Evolutionary conservation across 2,329 filamentous ascomycete species (phyloP), one percentile per base, ranked within the genome.

Genomic region (Juglanconis sp.): DNA sequence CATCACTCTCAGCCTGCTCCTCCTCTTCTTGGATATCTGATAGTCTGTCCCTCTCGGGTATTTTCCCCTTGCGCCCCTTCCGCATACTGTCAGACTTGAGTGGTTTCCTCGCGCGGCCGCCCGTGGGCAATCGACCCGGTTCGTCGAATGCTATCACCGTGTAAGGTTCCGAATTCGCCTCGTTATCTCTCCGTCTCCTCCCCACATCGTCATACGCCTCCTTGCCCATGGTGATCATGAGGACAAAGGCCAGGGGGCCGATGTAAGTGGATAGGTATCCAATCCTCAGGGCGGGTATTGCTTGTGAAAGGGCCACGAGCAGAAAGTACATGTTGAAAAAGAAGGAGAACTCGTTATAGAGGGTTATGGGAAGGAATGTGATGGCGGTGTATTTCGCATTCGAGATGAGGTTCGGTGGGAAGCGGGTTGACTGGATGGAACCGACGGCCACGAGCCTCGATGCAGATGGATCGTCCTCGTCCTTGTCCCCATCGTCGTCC

Each of bases 261-360:
- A 98, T 87, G 69, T 99, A 99, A 1, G 95, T 98, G 35, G 91
- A 91, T 63, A 99, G 83, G 73, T 97, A 98, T 59, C 95, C 95
- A 66, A 99, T 97, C 57, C 92, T 87, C 57, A 99, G 77, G 30
- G 90, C 85, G 4, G 92, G 93, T 69, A 99, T 93, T 48, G 92
- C 88, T 76, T 99, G 95, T 42, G 94, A 98, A 53, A 98, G 76
- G 6, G 95, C 96, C 53, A 99, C 95, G 32, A 98, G 86, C 59
- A 99, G 81, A 73, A 99, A 99, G 73, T 99, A 99, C 81, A 98
- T 91, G 82, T 99, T 99, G 82, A 99, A 96, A 77, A 99, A 99
- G 79, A 98, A 99, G 62, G 94, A 97, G 73, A 99, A 99, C 72
- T 99, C 95, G 77, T 98, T 98, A 76, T 97, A 99, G 30, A 99